Base-by-base conservation (phyloP, 306 rosid species). In the Vigna nakashimae region DNA sequence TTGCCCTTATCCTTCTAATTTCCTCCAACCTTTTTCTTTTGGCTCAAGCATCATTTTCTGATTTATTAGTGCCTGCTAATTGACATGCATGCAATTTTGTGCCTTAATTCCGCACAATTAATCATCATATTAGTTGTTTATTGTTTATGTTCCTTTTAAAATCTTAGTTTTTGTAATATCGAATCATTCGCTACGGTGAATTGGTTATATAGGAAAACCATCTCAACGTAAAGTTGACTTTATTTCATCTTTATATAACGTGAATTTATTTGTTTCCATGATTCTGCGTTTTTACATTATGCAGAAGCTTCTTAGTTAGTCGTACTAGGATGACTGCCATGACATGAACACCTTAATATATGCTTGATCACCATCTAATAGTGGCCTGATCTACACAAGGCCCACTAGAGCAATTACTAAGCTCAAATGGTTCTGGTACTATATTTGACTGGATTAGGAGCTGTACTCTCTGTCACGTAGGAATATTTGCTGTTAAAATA, bases 41-140 rank as follows among this genome's bases (percentile, higher is more conserved):
- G 24, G 8, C 56, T 30, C 17, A 66, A n/a, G 46, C 20, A 24
- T 17, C 22, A 2, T 82, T 56, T 36, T 28, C 43, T 48, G 42
- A 69, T 38, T 69, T 17, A 38, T 50, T 24, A 22, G 55, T 26
- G 26, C 65, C 28, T 55, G 32, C 56, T 10, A 64, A 52, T 67
- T 32, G 42, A 72, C 12, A 17, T 65, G 60, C 50, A 65, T 65
- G 51, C 18, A 3, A 49, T 45, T 55, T 53, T 42, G 49, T 46
- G 22, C 9, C 30, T n/a, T 11, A 12, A 52, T 34, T 62, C 17
- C 6, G 38, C 60, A 28, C 17, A 45, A 60, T 83, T 66, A 45
- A 50, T 78, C 51, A 26, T 50, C 48, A 38, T 66, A 22, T 73
- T 65, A 36, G 14, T 65, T 22, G 62, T 71, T 77, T 56, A 34